A percentile compares a stretch with the other conserved stretches of the same genome.
Conservation (phyloP, 148 eudicot species). For the Vaccinium vitisidaea region DNA sequence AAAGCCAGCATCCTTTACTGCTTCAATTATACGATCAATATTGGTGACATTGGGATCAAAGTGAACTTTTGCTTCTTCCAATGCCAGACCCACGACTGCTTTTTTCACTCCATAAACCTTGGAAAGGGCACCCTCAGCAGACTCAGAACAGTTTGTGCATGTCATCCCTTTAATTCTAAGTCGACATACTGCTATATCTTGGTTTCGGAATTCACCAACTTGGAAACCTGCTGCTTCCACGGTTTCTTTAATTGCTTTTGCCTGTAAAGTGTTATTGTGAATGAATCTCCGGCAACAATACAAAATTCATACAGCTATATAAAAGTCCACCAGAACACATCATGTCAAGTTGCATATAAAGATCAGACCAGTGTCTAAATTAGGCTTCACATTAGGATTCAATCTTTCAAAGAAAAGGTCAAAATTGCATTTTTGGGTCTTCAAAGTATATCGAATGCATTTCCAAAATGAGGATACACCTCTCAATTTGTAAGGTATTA, state of each 20-base stretch:
- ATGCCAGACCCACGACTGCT: constrained; percentile 90
- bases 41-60: constrained; percentile 72
- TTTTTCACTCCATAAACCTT: constrained; percentile 79
- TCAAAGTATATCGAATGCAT: background rate
- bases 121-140: constrained; percentile 73
- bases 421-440: background rate
- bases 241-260: constrained; percentile 66
- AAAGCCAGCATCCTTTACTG: constrained; percentile 86
- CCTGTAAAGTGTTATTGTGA: constrained; percentile 34
- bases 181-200: constrained; percentile 75
- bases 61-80: constrained; percentile 94
- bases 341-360: background rate
- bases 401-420: background rate
- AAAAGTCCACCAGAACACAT: background rate
- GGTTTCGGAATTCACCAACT: constrained; percentile 66
- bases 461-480: background rate
- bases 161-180: constrained; percentile 89
- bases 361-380: background rate
- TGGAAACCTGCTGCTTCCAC: constrained; percentile 79
- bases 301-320: background rate
- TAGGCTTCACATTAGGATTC: background rate
- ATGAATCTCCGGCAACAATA: background rate
- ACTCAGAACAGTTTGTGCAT: constrained; percentile 96
- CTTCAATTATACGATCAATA: constrained; percentile 53
- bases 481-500: background rate